Conservation (phyloP, 352 stramenopile genomes). For the Plasmopara muralis region DNA sequence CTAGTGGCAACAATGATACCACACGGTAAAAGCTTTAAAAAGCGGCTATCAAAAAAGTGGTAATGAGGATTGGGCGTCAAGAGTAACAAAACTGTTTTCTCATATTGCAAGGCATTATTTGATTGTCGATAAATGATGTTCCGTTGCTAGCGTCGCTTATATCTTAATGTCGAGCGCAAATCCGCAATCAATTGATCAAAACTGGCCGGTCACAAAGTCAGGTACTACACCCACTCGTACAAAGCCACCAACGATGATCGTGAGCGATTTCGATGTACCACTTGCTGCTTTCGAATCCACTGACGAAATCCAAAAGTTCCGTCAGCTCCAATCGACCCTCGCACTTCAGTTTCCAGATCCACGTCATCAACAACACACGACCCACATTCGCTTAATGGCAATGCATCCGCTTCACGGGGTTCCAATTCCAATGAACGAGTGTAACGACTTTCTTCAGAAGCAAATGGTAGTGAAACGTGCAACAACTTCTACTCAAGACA, state of each 20-base stretch:
- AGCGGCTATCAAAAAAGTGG: too few species aligned
- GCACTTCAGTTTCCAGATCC: constrained; percentile 75
- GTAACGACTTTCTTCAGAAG: constrained; percentile 75
- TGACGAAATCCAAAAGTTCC: constrained; percentile 75
- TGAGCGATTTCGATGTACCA: constrained; percentile 71
- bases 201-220: too few species aligned
- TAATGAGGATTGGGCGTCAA: too few species aligned
- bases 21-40: too few species aligned
- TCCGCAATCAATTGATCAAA: too few species aligned
- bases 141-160: too few species aligned
- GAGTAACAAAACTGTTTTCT: too few species aligned
- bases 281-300: constrained; percentile 79
- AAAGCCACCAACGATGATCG: constrained; percentile 40
- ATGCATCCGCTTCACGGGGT: constrained; percentile 58
- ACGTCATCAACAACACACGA: constrained; percentile 51
- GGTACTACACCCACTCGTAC: constrained; percentile 68
- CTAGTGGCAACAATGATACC: too few species aligned
- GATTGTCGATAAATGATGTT: too few species aligned
- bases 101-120: too few species aligned
- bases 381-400: constrained; percentile 48
- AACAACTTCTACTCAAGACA: constrained; percentile 41
- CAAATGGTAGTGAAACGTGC: constrained; percentile 59
- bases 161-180: too few species aligned
- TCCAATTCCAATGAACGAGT: constrained; percentile 64
- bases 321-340: constrained; percentile 65